Evolutionary conservation across 768 basidiomycete genomes (phyloP), one percentile per base, ranked within the genome.

Genomic region (Sporobolomyces roseus): DNA sequence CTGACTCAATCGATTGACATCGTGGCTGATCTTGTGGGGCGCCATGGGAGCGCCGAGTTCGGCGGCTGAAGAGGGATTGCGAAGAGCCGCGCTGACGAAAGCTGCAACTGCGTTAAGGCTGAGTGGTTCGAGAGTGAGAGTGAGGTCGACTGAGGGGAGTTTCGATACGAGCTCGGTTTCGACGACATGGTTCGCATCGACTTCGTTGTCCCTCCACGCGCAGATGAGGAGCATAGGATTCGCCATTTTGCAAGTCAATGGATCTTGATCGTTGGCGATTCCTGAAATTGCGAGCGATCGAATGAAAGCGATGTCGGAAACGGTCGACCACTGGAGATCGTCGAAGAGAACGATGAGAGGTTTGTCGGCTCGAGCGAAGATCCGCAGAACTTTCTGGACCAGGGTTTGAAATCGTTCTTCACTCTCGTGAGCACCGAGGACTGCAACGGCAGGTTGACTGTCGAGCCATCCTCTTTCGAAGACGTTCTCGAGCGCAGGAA

Each of bases 181-280:
- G 66, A 72, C 71, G 63, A 72, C 68, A 54, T 72, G 71, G 2
- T 30, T 41, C 16, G 66, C 33, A 12, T 43, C 32, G 55, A 72
- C 71, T 35, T 72, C 71, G 61, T 68, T 72, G 71, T 72, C 71
- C 32, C 71, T 59, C 48, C 43, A 72, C 33, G 56, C 30, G 46
- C 58, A 61, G 17, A 72, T 3, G 19, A 72, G 52, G 19, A 72
- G 66, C 55, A 68, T 66, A 33, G 62, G 71, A 36, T 41, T 53
- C 30, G 60, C 67, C 56, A 61, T 53, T 49, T 69, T 59, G 67
- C 62, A 60, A 19, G 58, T 38, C 19, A 65, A 59, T 10, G 56
- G 65, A 10, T 66, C 53, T 23, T 59, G 48, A 17, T 63, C 58
- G 21, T 35, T 30, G 4, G 50, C 55, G 27, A 16, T 23, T 30